These are phyloP conservation scores for Termitomyces sp. DNA, from an alignment of 768 basidiomycete species.

Conservation along the genomic window DNA sequence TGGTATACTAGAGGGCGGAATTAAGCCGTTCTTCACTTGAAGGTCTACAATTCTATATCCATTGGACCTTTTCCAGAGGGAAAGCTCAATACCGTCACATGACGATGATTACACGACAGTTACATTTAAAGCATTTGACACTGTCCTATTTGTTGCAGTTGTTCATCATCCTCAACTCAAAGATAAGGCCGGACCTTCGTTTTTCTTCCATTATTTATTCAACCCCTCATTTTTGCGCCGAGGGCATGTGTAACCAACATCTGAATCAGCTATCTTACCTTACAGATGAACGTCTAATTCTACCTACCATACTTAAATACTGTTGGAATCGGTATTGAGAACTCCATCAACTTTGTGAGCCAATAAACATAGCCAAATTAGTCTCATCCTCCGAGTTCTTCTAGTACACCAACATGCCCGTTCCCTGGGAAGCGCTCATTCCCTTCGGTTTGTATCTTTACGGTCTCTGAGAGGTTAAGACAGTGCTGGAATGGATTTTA, in stretches of 20 bases:
- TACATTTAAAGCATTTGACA: background rate
- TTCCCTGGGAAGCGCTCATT: conserved; percentile 96
- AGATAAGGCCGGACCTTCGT: background rate
- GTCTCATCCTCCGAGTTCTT: background rate
- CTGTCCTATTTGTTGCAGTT: background rate
- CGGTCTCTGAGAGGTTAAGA: background rate
- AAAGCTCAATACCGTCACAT: background rate
- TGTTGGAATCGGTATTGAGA: too few relatives aligned
- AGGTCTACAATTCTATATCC: background rate
- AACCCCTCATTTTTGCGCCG: background rate
- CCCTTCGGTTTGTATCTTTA: conserved; percentile 66
- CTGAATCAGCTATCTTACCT: background rate
- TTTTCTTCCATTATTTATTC: background rate
- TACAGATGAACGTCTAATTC: background rate
- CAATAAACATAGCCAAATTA: conserved; percentile 13
- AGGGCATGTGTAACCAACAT: background rate
- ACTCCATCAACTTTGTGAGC: too few relatives aligned
- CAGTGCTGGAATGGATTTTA: conserved; percentile 23
- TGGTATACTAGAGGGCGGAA: background rate
- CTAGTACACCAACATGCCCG: conserved; percentile 61
- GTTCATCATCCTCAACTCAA: background rate
- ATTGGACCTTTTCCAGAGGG: background rate
- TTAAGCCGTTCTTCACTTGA: background rate
- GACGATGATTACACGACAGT: too few relatives aligned
- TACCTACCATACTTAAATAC: background rate